Evolutionary conservation across 306 rosid species (phyloP).

Genomic region (Prinsepia uniflora): DNA sequence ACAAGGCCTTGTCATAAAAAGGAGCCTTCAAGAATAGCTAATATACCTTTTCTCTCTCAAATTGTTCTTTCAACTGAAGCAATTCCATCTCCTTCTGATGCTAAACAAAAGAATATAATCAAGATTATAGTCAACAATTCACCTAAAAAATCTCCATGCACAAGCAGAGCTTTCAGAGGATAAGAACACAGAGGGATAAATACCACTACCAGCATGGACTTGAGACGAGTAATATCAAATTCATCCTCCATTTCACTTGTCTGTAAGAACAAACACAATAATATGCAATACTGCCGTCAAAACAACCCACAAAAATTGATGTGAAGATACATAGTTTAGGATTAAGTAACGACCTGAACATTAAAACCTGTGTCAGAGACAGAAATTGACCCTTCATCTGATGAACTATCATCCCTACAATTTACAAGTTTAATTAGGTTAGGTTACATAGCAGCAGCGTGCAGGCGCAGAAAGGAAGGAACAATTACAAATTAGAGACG

Average conservation of each 20-base stretch:
- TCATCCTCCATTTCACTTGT: constrained; percentile 41
- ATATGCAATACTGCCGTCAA: not conserved
- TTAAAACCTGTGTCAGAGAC: constrained; percentile 35
- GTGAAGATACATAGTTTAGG: constrained; percentile 4
- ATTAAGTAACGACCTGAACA: constrained; percentile 46
- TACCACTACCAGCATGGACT: constrained; percentile 72
- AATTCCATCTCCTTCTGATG: constrained; percentile 83
- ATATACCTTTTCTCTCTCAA: constrained; percentile 79
- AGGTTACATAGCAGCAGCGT: not conserved
- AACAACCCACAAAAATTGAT: constrained; percentile 16
- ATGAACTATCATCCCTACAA: constrained; percentile 48
- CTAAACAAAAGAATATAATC: constrained; percentile 39
- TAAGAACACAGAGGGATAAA: not conserved
- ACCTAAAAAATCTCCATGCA: constrained; percentile 4
- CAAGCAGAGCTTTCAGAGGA: constrained; percentile 1
- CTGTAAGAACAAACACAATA: constrained; percentile 41
- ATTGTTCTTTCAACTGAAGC: constrained; percentile 66
- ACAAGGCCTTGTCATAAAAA: not conserved
- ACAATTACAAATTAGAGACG: not conserved
- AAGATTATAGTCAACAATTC: constrained; percentile 15
- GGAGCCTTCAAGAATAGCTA: constrained; percentile 20
- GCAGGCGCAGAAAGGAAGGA: not conserved
- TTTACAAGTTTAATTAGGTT: not conserved
- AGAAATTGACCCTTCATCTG: constrained; percentile 39
- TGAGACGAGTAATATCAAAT: constrained; percentile 64